Evolutionary conservation across 2,329 filamentous ascomycete species (phyloP).

Genomic region (Pseudogymnoascus sp.): DNA sequence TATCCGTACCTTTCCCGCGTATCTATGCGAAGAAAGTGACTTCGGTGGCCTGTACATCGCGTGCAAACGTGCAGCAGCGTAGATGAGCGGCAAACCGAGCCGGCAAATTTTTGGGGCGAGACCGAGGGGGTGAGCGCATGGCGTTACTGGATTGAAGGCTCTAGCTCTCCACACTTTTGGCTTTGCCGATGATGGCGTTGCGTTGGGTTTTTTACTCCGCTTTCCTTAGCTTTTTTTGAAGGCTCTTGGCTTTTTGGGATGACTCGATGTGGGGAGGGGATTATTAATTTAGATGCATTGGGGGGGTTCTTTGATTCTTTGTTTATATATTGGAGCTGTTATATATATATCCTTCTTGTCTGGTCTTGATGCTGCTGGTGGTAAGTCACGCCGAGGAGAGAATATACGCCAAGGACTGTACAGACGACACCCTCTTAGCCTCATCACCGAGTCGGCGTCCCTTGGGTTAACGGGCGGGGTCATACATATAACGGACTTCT

Average conservation of each 20-base stretch:
- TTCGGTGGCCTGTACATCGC: neutral
- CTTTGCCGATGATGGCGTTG: neutral
- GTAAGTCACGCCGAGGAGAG: too few relatives aligned
- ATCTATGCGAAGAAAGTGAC: neutral
- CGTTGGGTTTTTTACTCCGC: neutral
- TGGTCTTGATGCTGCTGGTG: neutral
- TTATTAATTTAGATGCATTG: neutral
- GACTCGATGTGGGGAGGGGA: neutral
- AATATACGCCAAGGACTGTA: neutral
- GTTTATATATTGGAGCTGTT: neutral
- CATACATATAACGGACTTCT: neutral
- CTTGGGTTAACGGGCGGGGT: too few relatives aligned
- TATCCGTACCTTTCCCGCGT: neutral
- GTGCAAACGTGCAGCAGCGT: neutral
- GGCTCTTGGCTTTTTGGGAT: neutral
- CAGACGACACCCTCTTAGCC: neutral
- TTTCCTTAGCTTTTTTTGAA: neutral
- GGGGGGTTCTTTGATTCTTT: neutral
- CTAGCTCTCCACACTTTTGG: neutral
- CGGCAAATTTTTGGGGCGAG: neutral
- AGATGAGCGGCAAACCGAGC: neutral
- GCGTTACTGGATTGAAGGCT: neutral
- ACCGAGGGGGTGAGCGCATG: neutral
- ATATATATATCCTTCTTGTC: neutral
- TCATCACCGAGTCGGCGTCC: too few relatives aligned